Base-by-base conservation (phyloP, 2,329 filamentous ascomycete genomes). In the Gnomoniopsis sp. region DNA sequence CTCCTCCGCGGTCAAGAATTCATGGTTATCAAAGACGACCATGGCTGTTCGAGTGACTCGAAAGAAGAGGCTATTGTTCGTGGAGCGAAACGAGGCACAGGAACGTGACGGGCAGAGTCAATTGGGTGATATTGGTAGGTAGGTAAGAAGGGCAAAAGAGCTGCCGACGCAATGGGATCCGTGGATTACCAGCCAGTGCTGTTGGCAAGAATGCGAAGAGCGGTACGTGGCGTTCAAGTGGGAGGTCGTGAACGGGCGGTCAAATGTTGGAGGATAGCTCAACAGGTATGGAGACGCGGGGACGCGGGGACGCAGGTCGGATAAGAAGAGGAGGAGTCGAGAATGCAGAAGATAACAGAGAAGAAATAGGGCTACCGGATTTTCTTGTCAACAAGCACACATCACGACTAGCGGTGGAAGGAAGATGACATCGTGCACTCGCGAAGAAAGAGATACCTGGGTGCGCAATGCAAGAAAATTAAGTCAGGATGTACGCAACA, bases 1-100 rank as follows among this genome's bases (percentile, higher is more conserved):
- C 80, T 98, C 93, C 77, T 98, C 93, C 74, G 90, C 88, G 61
- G 89, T 92, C 71, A 93, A 83, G 74, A 91, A 93, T 71, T 95
- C 90, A 75, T 95, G 86, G 70, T 88, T 86, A 75, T 96, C 91
- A 71, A 95, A 88, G 70, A 96, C 83, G 71, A 96, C 93, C 93
- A 98, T 98, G 59, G 65, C 74, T 70, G 50, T 23, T 15, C 19
- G 26, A 15, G 43, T 7, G n/a, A 30, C 6, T 47, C 23, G 22
- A 30, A 43, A 12, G n/a, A 21, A 11, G 17, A 26, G 15, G 21
- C 8, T 38, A 30, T 14, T 14, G 15, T 15, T 23, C 26, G 41
- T 14, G 12, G 19, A 6, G 19, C 22, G 11, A 48, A 36, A 6
- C n/a, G 43, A 34, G 21, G 26, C 21, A 7, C 14, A 43, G 38